Evolutionary conservation across 2,329 filamentous ascomycete species (phyloP), one percentile per base, ranked within the genome.

Genomic region (Neofusicoccum parvum): DNA sequence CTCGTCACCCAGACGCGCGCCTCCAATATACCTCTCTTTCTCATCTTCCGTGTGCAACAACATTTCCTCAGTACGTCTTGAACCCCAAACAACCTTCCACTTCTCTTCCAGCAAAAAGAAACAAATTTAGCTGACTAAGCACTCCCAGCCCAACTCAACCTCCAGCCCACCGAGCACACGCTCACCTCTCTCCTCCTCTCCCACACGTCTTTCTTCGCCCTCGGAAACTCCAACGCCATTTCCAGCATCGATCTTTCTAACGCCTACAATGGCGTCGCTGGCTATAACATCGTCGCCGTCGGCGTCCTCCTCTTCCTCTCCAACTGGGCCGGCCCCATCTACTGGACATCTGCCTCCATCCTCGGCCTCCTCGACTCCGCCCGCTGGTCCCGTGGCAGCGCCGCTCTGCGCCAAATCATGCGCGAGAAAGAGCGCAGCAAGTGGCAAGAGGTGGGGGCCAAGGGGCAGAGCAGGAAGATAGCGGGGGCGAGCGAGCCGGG

Each of bases 161-260:
- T 89, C 54, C 79, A 80, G 23, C 76, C 76, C 68, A 56, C 75
- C 81, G 23, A 92, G 71, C 82, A 91, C 51, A 89, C 89, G 4
- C 86, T 88, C 10, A 89, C 90, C 0, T 87, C 87, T 9, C 81
- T 97, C 39, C 86, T 98, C 39, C 82, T 96, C 46, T 90, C 96
- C 70, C 89, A 94, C 79, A 83, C 87, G 41, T 89, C 90, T 60
- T 99, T 97, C 83, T 99, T 98, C 75, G 90, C 92, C 36, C 88
- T 92, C 68, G 95, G 94, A 27, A 93, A 93, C 74, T 92, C 92
- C 53, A 99, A 99, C 76, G 91, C 95, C 46, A 97, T 99, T 70
- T 96, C 94, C 12, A 94, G 91, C n/a, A 88, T 99, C 71, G 94
- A 98, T 74, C 85, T 99, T 20, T 96, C 92, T 5, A 96, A 90